Evolutionary conservation across 345 rosid genomes (phyloP), one percentile per base, ranked within the genome.

Genomic region (Brassica nigra): DNA sequence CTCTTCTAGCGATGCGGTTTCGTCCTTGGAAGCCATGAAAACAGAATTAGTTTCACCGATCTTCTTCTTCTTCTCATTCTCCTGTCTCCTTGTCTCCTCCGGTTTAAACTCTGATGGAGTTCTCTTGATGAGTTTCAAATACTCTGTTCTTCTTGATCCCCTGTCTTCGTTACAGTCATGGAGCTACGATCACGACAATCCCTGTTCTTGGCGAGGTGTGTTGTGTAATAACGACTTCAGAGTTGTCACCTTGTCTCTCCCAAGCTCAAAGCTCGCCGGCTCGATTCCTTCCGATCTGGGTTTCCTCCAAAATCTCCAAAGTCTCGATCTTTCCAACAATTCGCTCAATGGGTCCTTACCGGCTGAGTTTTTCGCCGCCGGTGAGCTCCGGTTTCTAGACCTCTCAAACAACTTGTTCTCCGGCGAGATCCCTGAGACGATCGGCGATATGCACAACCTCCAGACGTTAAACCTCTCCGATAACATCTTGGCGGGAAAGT

Each of bases 131-230:
- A 92, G 90, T 80, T 88, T 95, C 82, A 91, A 87, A 78, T 79
- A 69, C 82, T 89, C 94, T n/a, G 77, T 92, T 78, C 64, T 85
- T 63, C 81, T 75, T 28, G 99, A 95, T 79, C 98, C 99, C 27
- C 81, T 88, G n/a, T 59, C 49, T n/a, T 89, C 37, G n/a, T 83
- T 92, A 37, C 74, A 80, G 16, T 80, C 66, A 84, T 95, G 99
- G 99, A 89, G 49, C 67, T 77, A 67, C 86, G 23, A 62, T 58
- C 90, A 87, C 80, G 80, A 82, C 80, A 88, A 85, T 64, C 98
- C 99, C 2, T 93, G 98, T 84, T 87, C 87, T 0, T 95, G 99
- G 99, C 70, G 80, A 62, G 97, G 99, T 37, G 94, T 95, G 57
- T 65, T 83, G 52, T 95, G 99, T 71, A 61, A 74, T 14, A 83